Conservation (phyloP, 176 grass and related monocot species). For the Eleusine coracana region DNA sequence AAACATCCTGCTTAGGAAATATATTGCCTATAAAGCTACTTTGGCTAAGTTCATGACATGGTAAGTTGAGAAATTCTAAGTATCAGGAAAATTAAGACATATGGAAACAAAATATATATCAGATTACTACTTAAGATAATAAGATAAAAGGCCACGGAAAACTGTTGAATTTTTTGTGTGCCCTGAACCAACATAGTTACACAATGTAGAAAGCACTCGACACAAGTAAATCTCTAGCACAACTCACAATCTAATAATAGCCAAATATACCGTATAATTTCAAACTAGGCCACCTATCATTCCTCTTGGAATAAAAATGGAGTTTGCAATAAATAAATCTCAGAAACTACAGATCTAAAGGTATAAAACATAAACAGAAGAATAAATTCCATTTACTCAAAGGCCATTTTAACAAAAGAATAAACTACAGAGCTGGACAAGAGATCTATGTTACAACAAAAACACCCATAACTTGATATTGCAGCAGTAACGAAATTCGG, state of each 20-base stretch:
- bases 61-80: neutral
- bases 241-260: neutral
- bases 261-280: neutral
- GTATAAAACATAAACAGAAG: too few species aligned
- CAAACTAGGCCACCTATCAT: neutral
- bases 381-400: too few species aligned
- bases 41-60: neutral
- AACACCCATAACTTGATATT: neutral
- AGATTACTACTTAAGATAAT: too few species aligned
- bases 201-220: neutral
- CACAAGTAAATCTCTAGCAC: neutral
- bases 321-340: neutral
- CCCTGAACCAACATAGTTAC: too few species aligned
- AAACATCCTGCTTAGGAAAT: neutral
- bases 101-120: too few species aligned
- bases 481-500: neutral
- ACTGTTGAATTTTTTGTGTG: too few species aligned
- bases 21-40: constrained; percentile 8
- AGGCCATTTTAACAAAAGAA: too few species aligned
- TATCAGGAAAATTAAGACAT: too few species aligned
- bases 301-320: neutral
- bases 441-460: too few species aligned
- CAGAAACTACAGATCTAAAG: neutral
- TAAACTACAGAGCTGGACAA: too few species aligned
- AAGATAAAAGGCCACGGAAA: too few species aligned